These are phyloP conservation scores for Mycena indigotica DNA, from an alignment of 768 basidiomycete genomes.

Conservation along the genomic window DNA sequence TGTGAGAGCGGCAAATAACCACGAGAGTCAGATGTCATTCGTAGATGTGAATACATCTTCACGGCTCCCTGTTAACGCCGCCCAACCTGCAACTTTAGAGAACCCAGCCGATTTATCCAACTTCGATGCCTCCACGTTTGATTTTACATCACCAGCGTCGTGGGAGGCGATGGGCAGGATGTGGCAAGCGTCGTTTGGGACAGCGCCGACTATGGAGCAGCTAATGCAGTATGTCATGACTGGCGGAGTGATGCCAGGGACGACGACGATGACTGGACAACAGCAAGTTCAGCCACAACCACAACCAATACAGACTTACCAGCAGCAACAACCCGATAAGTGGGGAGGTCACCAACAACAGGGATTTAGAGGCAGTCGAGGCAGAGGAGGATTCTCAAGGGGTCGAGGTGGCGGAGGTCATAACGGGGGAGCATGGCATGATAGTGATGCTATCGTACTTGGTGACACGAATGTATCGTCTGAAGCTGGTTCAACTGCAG, in stretches of 20 bases:
- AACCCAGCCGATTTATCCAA: slow-evolving; percentile 44
- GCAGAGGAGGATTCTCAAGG: slow-evolving; percentile 36
- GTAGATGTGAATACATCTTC: slow-evolving; percentile 64
- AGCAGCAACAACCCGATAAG: too few relatives aligned
- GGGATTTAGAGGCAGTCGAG: slow-evolving; percentile 35
- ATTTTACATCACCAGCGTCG: slow-evolving; percentile 69
- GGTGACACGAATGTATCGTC: slow-evolving; percentile 45
- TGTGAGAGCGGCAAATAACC: slow-evolving; percentile 34
- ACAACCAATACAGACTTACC: too few relatives aligned
- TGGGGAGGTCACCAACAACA: slow-evolving; percentile 9
- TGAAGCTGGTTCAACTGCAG: slow-evolving; percentile 26
- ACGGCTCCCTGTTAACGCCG: slow-evolving; percentile 25
- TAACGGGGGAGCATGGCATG: slow-evolving; percentile 4
- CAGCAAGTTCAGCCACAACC: slow-evolving; percentile 24
- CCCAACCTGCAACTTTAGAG: background rate
- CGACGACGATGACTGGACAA: too few relatives aligned
- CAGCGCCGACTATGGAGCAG: slow-evolving; percentile 70
- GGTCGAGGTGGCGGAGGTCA: slow-evolving; percentile 29
- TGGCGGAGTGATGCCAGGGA: slow-evolving; percentile 17
- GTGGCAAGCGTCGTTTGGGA: slow-evolving; percentile 72
- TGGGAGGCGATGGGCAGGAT: slow-evolving; percentile 83
- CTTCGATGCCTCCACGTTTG: slow-evolving; percentile 73
- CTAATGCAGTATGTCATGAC: slow-evolving; percentile 74
- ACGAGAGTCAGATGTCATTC: slow-evolving; percentile 49
- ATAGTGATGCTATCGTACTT: slow-evolving; percentile 56